Conservation (phyloP, 164 flowering plant genomes). For the Magnolia changhungtana region DNA sequence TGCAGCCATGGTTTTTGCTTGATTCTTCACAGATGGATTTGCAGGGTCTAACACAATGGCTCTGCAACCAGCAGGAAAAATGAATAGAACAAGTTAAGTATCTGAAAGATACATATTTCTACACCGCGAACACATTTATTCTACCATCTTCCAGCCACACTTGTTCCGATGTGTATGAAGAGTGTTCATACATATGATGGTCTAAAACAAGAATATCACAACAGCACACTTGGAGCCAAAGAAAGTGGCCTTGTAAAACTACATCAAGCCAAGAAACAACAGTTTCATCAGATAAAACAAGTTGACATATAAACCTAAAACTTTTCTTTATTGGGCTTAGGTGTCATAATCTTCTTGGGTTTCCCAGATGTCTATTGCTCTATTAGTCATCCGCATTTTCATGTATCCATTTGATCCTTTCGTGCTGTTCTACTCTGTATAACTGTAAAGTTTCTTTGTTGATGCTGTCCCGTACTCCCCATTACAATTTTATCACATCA, state of each 20-base stretch:
- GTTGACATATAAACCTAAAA: background rate
- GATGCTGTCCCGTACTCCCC: too few relatives aligned
- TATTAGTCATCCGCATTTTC: too few relatives aligned
- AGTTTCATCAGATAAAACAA: too few relatives aligned
- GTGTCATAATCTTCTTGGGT: background rate
- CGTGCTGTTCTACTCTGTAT: too few relatives aligned
- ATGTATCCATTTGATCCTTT: too few relatives aligned
- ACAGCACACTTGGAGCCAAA: background rate
- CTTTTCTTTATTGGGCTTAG: background rate
- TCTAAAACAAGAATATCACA: background rate
- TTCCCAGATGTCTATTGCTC: too few relatives aligned
- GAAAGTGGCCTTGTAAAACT: background rate
- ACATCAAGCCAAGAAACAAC: background rate
- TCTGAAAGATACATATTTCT: background rate
- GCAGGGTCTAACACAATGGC: conserved; percentile 80
- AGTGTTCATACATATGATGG: background rate
- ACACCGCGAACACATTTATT: background rate
- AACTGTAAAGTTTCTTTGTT: too few relatives aligned
- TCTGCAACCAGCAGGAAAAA: conserved; percentile 38
- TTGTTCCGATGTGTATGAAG: background rate
- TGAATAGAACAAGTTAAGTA: background rate
- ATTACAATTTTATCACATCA: too few relatives aligned
- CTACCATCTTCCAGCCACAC: background rate
- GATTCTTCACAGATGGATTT: conserved; percentile 77
- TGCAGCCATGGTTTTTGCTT: conserved; percentile 60